phyloP scores from a whole-genome alignment of 257 asterid species.

The Schizonepeta tenuifolia region DNA sequence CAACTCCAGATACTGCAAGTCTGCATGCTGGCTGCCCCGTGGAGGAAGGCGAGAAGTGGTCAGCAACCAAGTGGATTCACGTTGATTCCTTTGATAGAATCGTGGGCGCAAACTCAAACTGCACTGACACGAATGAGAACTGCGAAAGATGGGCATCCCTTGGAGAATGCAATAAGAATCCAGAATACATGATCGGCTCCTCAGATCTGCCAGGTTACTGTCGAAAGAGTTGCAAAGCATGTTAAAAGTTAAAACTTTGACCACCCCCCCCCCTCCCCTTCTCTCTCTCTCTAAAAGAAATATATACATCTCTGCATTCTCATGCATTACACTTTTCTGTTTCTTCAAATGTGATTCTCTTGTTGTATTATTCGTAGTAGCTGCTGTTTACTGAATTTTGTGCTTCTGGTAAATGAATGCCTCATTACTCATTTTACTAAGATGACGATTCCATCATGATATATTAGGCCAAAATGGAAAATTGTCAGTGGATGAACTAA shows the following conservation, averaged over 20 bases:
- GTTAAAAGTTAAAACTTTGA: constrained; percentile 57
- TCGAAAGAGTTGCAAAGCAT: constrained; percentile 87
- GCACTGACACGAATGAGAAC: constrained; percentile 56
- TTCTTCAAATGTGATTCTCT: constrained; percentile 17
- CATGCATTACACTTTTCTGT: constrained; percentile 15
- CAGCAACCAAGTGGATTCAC: constrained; percentile 98
- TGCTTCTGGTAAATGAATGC: constrained; percentile 15
- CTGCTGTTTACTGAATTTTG: constrained; percentile 18
- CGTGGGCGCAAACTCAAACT: constrained; percentile 47
- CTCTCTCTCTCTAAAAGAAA: neutral
- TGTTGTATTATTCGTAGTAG: constrained; percentile 20
- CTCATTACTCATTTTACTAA: neutral
- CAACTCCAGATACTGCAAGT: constrained; percentile 76
- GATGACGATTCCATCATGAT: neutral
- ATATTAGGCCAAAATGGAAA: neutral
- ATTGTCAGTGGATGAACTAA: neutral
- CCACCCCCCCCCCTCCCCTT: too few species aligned
- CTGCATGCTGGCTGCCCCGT: constrained; percentile 98
- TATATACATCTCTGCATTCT: constrained; percentile 12
- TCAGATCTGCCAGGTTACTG: constrained; percentile 81
- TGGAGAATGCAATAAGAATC: constrained; percentile 93
- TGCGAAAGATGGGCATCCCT: constrained; percentile 94
- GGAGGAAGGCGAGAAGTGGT: constrained; percentile 96
- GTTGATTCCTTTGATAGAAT: constrained; percentile 78
- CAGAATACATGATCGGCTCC: constrained; percentile 89